A percentile compares a stretch with the other conserved stretches of the same genome.
These are phyloP conservation scores for Suhomyces wounanorum DNA, from an alignment of 1,139 yeast genomes.

Conservation along the genomic window DNA sequence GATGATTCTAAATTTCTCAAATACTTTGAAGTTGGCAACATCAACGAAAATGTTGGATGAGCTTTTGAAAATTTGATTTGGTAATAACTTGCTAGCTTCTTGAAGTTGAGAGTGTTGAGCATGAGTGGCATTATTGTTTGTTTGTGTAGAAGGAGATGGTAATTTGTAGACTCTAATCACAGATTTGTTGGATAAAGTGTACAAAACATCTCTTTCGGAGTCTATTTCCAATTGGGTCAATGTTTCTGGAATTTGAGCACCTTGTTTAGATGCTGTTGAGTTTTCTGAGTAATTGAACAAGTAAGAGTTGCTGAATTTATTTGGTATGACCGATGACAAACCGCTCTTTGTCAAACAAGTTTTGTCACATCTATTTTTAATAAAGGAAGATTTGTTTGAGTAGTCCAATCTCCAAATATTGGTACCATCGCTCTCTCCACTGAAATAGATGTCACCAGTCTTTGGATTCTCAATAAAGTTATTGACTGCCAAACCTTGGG, in stretches of 20 bases:
- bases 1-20: slow-evolving; percentile 55
- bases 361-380: slow-evolving; percentile 79
- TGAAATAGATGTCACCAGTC: slow-evolving; percentile 80
- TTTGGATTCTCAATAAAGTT: slow-evolving; percentile 59
- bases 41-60: slow-evolving; percentile 58
- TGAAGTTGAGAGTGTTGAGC: slow-evolving; percentile 34
- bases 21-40: slow-evolving; percentile 43
- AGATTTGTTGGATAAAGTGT: slow-evolving; percentile 81
- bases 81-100: slow-evolving; percentile 45
- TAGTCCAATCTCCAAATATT: slow-evolving; percentile 89
- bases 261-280: slow-evolving; percentile 16
- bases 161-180: slow-evolving; percentile 79
- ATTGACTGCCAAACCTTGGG: slow-evolving; percentile 75
- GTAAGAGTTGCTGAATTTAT: slow-evolving; percentile 49
- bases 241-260: slow-evolving; percentile 47
- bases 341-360: slow-evolving; percentile 75
- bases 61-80: slow-evolving; percentile 54
- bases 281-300: slow-evolving; percentile 32
- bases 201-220: slow-evolving; percentile 71
- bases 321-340: slow-evolving; percentile 59
- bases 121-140: slow-evolving; percentile 17
- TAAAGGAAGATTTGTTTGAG: slow-evolving; percentile 86
- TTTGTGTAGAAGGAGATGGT: slow-evolving; percentile 14
- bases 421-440: slow-evolving; percentile 73
- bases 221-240: slow-evolving; percentile 72